phyloP scores from a whole-genome alignment of 352 stramenopile genomes.

The Globisporangium perplexum region DNA sequence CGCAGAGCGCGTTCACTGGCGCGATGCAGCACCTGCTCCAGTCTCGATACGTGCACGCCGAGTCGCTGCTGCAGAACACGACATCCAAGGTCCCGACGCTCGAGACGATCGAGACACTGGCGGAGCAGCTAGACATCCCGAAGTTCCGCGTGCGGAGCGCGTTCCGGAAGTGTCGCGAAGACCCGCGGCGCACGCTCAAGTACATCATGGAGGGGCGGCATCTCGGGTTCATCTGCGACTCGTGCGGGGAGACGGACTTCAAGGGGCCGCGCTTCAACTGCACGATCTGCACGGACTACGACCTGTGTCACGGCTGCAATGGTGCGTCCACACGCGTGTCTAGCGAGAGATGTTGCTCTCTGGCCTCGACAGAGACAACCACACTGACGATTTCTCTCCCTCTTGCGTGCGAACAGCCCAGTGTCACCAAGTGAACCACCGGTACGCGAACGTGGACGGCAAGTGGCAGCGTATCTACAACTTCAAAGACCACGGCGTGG shows the following conservation, averaged over 20 bases:
- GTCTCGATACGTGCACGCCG: conserved; percentile 32
- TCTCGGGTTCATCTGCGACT: conserved; percentile 80
- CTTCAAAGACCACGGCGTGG: conserved; percentile 57
- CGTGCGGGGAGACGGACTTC: conserved; percentile 77
- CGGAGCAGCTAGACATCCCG: conserved; percentile 66
- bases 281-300: conserved; percentile 70
- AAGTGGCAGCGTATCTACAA: conserved; percentile 77
- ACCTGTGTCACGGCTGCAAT: conserved; percentile 57
- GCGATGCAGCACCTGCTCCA: conserved; percentile 29
- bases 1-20: conserved; percentile 18
- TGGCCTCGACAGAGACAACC: too few relatives aligned
- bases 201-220: conserved; percentile 84
- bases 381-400: neutral
- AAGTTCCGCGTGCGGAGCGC: conserved; percentile 78
- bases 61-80: conserved; percentile 22
- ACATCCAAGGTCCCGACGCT: conserved; percentile 32
- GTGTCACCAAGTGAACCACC: conserved; percentile 55
- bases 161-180: conserved; percentile 73
- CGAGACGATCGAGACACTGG: conserved; percentile 51
- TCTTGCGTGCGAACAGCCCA: conserved; percentile 21
- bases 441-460: conserved; percentile 76
- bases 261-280: conserved; percentile 70
- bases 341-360: neutral
- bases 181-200: conserved; percentile 48
- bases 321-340: conserved; percentile 19